phyloP scores from a whole-genome alignment of 2,329 filamentous ascomycete genomes.

The Verticillium nonalfalfae region DNA sequence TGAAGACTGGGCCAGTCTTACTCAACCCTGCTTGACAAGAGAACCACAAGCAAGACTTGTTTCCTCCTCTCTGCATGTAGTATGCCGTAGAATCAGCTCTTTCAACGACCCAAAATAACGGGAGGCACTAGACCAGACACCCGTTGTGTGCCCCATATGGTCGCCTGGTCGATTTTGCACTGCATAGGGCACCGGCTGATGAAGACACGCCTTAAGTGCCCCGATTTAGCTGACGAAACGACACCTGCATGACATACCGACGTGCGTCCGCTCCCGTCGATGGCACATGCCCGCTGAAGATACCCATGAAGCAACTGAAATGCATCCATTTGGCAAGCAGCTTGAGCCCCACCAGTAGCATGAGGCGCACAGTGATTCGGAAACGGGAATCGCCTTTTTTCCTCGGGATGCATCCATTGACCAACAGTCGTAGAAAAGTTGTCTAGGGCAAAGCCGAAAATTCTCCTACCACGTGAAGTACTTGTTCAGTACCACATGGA shows the following conservation, averaged over 20 bases:
- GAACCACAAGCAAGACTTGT: neutral
- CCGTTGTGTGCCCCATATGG: neutral
- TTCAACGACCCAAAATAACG: neutral
- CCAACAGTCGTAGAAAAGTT: neutral
- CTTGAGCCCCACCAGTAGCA: neutral
- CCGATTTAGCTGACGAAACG: conserved; percentile 1
- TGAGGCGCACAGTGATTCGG: neutral
- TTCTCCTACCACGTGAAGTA: neutral
- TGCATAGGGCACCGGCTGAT: neutral
- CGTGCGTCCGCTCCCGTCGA: conserved; percentile 8
- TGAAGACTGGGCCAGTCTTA: too few species aligned
- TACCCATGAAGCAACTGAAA: neutral
- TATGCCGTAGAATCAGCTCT: neutral
- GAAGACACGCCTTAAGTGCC: neutral
- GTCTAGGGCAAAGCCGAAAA: neutral
- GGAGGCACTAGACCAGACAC: neutral
- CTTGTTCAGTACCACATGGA: conserved; percentile 3
- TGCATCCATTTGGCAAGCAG: neutral
- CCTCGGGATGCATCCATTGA: too few species aligned
- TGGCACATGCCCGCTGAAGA: neutral
- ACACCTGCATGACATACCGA: conserved; percentile 9
- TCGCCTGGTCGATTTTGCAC: neutral
- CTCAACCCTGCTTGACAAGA: neutral
- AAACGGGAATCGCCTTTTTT: neutral
- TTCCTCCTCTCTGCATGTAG: neutral